Conservation (phyloP, 1,284 basidiomycete genomes). For the Sutorius eximius region DNA sequence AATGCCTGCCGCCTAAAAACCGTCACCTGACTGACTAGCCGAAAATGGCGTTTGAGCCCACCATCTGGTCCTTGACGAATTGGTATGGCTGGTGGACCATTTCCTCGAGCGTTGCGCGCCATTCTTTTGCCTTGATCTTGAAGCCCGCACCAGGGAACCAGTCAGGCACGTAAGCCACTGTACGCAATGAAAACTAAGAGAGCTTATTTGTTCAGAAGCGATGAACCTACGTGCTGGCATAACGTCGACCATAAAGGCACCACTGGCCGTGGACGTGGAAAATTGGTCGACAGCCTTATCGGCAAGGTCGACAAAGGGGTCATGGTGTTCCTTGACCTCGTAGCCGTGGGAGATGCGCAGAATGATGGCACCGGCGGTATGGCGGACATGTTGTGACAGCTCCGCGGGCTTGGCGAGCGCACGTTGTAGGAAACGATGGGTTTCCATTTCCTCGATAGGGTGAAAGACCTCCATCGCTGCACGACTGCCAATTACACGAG, state of each 20-base stretch:
- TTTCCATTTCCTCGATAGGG: conserved; percentile 52
- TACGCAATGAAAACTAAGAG: conserved; percentile 1
- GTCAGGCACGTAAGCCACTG: conserved; percentile 58
- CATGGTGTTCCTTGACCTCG: conserved; percentile 52
- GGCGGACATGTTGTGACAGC: conserved; percentile 54
- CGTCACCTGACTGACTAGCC: neutral
- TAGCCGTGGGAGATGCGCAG: conserved; percentile 65
- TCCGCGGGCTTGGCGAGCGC: conserved; percentile 55
- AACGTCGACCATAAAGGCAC: conserved; percentile 60
- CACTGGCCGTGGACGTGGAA: conserved; percentile 54
- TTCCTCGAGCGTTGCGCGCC: conserved; percentile 49
- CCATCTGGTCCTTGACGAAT: conserved; percentile 63
- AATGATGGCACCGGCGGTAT: conserved; percentile 58
- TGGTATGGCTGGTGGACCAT: conserved; percentile 57
- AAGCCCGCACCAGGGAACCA: conserved; percentile 69
- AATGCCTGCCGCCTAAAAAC: conserved; percentile 48
- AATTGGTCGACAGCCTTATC: conserved; percentile 59
- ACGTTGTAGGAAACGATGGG: conserved; percentile 54
- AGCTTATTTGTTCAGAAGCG: conserved; percentile 1
- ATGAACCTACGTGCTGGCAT: conserved; percentile 49
- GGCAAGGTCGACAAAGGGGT: conserved; percentile 59
- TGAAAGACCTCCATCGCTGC: conserved; percentile 50
- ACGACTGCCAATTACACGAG: conserved; percentile 55
- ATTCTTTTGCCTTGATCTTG: conserved; percentile 50
- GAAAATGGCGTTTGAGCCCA: conserved; percentile 23